A percentile compares a stretch with the other conserved stretches of the same genome.
phyloP scores from a whole-genome alignment of 1,284 basidiomycete species.

The Wolfiporia cocos region DNA sequence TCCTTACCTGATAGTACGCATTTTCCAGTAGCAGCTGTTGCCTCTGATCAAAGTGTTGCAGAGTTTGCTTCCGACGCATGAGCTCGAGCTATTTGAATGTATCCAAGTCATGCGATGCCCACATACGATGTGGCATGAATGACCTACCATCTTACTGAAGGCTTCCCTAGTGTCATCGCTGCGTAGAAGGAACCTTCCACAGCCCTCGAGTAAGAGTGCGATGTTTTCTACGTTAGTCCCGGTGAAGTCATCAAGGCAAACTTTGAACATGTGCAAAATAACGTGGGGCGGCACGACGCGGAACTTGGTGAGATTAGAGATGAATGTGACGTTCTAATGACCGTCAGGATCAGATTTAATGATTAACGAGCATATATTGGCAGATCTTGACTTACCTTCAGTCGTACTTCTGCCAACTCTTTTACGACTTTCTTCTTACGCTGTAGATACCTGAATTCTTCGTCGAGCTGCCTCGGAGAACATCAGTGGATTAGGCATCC shows the following conservation, averaged over 20 bases:
- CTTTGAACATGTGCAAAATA: conserved; percentile 95
- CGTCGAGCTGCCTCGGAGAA: conserved; percentile 76
- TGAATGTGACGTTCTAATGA: conserved; percentile 78
- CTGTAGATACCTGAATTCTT: conserved; percentile 96
- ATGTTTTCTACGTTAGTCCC: conserved; percentile 93
- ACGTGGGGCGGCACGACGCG: conserved; percentile 88
- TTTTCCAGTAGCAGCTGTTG: conserved; percentile 92
- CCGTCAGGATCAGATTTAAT: conserved; percentile 1
- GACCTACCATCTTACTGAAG: conserved; percentile 72
- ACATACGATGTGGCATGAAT: background rate
- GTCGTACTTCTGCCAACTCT: conserved; percentile 79
- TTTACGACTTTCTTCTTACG: conserved; percentile 88
- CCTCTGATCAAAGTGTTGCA: conserved; percentile 89
- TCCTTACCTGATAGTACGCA: conserved; percentile 89
- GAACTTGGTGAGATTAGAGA: conserved; percentile 95
- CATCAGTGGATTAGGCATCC: too few relatives aligned
- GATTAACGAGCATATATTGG: background rate
- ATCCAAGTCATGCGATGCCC: conserved; percentile 5
- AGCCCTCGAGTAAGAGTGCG: conserved; percentile 88
- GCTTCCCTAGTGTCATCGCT: conserved; percentile 84
- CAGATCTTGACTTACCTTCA: conserved; percentile 57
- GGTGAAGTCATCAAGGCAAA: conserved; percentile 93
- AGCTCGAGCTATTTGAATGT: conserved; percentile 68
- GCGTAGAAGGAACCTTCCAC: conserved; percentile 88
- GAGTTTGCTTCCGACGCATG: conserved; percentile 89